These are phyloP conservation scores for Dioscorea dumetorum DNA, from an alignment of 106 monocot genomes.

Conservation along the genomic window DNA sequence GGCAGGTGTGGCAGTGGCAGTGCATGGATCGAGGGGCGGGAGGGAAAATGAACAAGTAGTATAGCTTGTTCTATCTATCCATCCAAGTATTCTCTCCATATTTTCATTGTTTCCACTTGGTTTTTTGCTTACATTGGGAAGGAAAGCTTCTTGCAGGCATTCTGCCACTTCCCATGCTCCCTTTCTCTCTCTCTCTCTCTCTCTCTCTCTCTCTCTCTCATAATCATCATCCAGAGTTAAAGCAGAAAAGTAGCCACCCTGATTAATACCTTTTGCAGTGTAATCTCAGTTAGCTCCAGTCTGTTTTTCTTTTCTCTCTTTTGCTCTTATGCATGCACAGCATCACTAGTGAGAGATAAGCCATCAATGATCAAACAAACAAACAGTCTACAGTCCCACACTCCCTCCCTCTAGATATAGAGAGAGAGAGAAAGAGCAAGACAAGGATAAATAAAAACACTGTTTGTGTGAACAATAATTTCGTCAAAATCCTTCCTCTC, in stretches of 20 bases:
- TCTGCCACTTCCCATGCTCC: not conserved
- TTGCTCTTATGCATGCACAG: not conserved
- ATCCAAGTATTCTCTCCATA: not conserved
- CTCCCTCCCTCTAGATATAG: too few relatives aligned
- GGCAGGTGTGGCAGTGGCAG: constrained; percentile 10
- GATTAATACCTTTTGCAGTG: not conserved
- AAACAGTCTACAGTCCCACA: too few relatives aligned
- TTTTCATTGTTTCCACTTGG: not conserved
- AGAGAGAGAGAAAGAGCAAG: constrained; percentile 4
- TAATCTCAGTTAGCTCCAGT: not conserved
- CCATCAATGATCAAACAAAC: too few relatives aligned
- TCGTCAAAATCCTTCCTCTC: not conserved
- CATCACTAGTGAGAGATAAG: not conserved
- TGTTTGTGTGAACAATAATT: constrained; percentile 13
- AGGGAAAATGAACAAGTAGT: not conserved
- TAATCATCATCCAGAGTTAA: not conserved
- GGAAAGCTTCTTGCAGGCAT: constrained; percentile 17
- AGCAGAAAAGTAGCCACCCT: not conserved
- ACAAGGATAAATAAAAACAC: not conserved
- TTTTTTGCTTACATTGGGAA: constrained; percentile 27
- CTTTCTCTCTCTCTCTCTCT: not conserved
- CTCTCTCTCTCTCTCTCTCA: not conserved
- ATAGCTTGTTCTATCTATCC: not conserved
- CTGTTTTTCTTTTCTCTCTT: not conserved
- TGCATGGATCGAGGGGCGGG: constrained; percentile 15